Percentiles rank a stretch among this genome's conserved stretches.
These are phyloP conservation scores for Rhodosporidiobolus sp. DNA, from an alignment of 768 basidiomycete species.

Conservation along the genomic window DNA sequence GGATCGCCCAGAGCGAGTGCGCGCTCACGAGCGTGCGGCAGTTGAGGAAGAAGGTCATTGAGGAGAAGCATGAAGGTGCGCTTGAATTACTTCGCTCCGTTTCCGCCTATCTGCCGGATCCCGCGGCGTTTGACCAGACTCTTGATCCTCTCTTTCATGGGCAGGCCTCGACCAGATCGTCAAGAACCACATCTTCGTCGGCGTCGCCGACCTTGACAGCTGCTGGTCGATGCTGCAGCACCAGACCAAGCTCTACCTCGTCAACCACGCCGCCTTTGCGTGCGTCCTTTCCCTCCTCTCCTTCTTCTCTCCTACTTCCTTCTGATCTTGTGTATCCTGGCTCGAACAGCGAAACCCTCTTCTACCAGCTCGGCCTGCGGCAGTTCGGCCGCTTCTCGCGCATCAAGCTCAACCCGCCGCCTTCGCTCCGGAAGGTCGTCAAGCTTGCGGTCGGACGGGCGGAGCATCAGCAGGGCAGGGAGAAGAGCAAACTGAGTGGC, in stretches of 20 bases:
- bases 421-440: conserved; percentile 66
- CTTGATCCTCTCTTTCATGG: conserved; percentile 1
- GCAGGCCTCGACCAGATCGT: conserved; percentile 78
- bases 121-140: neutral
- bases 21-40: conserved; percentile 68
- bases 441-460: conserved; percentile 73
- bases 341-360: conserved; percentile 72
- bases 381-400: conserved; percentile 82
- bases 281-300: conserved; percentile 53
- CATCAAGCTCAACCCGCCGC: conserved; percentile 77
- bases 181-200: conserved; percentile 84
- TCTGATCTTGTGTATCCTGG: neutral
- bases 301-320: neutral
- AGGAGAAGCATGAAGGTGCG: conserved; percentile 69
- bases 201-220: conserved; percentile 72
- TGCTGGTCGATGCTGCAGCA: conserved; percentile 81
- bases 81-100: neutral
- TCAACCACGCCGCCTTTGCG: conserved; percentile 81
- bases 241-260: conserved; percentile 79
- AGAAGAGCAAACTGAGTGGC: conserved; percentile 53
- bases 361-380: conserved; percentile 86
- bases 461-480: conserved; percentile 51
- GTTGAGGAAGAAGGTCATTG: conserved; percentile 59
- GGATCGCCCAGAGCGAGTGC: conserved; percentile 71
- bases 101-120: neutral